Evolutionary conservation across 805 yeast species (phyloP).

Genomic region (Metschnikowia koreensis): DNA sequence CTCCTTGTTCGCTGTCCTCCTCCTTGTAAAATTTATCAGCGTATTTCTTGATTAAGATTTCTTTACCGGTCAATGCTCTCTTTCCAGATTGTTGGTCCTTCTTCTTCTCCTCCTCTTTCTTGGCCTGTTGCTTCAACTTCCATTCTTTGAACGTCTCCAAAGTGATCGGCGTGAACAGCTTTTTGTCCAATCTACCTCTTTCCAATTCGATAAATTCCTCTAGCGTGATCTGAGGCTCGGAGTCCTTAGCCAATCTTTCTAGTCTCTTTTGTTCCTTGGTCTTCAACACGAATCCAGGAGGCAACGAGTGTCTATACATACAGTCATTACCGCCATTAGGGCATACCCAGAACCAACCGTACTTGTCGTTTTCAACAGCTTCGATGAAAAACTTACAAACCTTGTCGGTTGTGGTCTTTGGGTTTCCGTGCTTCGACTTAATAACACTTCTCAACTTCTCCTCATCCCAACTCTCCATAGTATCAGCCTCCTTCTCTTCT

Average conservation of each 20-base stretch:
- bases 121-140: constrained; percentile 68
- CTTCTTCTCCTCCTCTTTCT: constrained; percentile 44
- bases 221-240: constrained; percentile 84
- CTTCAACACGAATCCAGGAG: constrained; percentile 94
- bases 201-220: constrained; percentile 96
- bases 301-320: constrained; percentile 92
- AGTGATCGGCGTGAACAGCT: constrained; percentile 82
- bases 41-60: constrained; percentile 60
- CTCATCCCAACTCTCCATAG: constrained; percentile 97
- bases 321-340: constrained; percentile 93
- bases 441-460: constrained; percentile 87
- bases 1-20: constrained; percentile 49
- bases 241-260: constrained; percentile 80
- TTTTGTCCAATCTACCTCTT: constrained; percentile 76
- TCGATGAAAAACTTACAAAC: constrained; percentile 93
- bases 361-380: constrained; percentile 95
- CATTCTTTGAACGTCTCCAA: constrained; percentile 75
- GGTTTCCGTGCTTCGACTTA: constrained; percentile 90
- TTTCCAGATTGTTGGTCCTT: constrained; percentile 38
- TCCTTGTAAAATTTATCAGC: constrained; percentile 54
- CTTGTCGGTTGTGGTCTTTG: constrained; percentile 88
- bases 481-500: constrained; percentile 68
- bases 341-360: constrained; percentile 99
- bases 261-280: constrained; percentile 93
- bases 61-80: constrained; percentile 63